These are phyloP conservation scores for Nissolia schottii DNA, from an alignment of 306 rosid genomes.

Conservation along the genomic window DNA sequence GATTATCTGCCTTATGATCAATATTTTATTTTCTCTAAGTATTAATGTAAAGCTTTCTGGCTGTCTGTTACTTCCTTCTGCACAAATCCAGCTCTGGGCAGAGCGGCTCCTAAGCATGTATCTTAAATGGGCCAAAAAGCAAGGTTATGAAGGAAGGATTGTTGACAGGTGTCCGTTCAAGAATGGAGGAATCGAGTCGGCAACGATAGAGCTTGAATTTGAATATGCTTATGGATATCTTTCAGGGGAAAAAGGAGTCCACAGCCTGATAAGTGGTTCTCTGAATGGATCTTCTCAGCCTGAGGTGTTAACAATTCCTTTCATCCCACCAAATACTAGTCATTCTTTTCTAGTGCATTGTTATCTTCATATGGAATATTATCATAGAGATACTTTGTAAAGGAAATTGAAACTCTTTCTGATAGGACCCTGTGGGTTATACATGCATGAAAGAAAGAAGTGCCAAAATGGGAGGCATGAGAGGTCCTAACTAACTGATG, in stretches of 20 bases:
- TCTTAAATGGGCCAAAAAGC: slow-evolving; percentile 69
- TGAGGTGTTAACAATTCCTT: slow-evolving; percentile 41
- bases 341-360: background rate
- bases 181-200: slow-evolving; percentile 61
- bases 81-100: slow-evolving; percentile 65
- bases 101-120: slow-evolving; percentile 67
- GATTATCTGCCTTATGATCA: slow-evolving; percentile 14
- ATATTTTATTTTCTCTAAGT: slow-evolving; percentile 1
- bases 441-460: too few relatives aligned
- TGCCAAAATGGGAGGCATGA: too few relatives aligned
- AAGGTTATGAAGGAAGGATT: slow-evolving; percentile 62
- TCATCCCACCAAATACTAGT: slow-evolving; percentile 7
- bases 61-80: slow-evolving; percentile 26
- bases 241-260: slow-evolving; percentile 77
- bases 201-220: slow-evolving; percentile 70
- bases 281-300: slow-evolving; percentile 33
- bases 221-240: slow-evolving; percentile 80
- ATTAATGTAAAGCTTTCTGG: slow-evolving; percentile 4
- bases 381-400: background rate
- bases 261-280: slow-evolving; percentile 49
- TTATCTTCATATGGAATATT: background rate
- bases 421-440: too few relatives aligned
- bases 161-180: slow-evolving; percentile 45
- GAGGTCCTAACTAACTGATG: too few relatives aligned
- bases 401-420: background rate